A percentile compares a stretch with the other conserved stretches of the same genome.
Conservation (phyloP, 148 eudicot species). For the Rhododendron griersonianum region DNA sequence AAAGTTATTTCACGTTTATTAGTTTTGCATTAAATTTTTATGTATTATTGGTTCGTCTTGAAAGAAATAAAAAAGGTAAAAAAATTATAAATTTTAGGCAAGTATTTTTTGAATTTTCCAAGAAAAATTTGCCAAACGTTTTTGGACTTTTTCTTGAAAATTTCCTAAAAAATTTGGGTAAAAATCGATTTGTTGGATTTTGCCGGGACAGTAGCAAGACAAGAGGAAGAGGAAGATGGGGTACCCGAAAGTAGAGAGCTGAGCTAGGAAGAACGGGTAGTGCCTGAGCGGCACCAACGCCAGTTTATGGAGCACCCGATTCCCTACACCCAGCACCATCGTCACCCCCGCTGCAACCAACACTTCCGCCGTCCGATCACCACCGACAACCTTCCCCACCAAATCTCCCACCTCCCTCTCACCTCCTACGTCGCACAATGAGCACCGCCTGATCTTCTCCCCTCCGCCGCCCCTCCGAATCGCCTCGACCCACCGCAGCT, state of each 20-base stretch:
- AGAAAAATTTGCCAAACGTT: too few species aligned
- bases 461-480: slow-evolving; percentile 9
- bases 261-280: slow-evolving; percentile 95
- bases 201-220: too few species aligned
- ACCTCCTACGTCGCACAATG: neutral
- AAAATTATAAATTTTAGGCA: too few species aligned
- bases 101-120: too few species aligned
- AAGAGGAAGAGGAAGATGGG: too few species aligned
- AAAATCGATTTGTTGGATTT: too few species aligned
- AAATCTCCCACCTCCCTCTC: slow-evolving; percentile 3
- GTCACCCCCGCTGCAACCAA: slow-evolving; percentile 58
- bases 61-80: too few species aligned
- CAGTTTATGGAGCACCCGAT: slow-evolving; percentile 83
- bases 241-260: slow-evolving; percentile 21
- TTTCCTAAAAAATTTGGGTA: too few species aligned
- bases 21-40: too few species aligned
- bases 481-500: slow-evolving; percentile 17
- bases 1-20: too few species aligned
- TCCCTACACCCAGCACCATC: slow-evolving; percentile 85
- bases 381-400: slow-evolving; percentile 2
- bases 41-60: too few species aligned
- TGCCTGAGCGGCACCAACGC: slow-evolving; percentile 86
- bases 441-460: neutral
- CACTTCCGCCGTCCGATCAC: slow-evolving; percentile 41
- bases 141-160: too few species aligned